Base-by-base conservation (phyloP, 2,329 filamentous ascomycete species). In the Endothia cerciana region DNA sequence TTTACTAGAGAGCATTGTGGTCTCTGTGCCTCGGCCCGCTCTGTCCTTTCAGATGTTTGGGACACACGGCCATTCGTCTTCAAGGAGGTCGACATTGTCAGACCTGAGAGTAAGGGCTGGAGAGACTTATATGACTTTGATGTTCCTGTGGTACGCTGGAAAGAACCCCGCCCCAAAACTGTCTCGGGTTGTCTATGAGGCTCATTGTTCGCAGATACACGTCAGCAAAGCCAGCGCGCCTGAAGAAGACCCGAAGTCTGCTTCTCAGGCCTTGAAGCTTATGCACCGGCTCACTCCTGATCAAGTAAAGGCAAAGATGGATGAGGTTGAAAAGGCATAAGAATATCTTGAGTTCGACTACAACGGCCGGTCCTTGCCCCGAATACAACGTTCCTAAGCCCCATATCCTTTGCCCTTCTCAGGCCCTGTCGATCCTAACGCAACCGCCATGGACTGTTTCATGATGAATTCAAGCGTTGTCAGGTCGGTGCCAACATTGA, bases 71-170 rank as follows among this genome's bases (percentile, higher is more conserved):
- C 88, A 0, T 92, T 94, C 76, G 83, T 83, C 22, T 93, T 88
- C 76, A 80, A 82, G 8, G 90, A 93, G 75, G 81, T 92, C 68
- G 84, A 93, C 73, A 87, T 94, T 59, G 87, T 91, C 78, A 83
- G 85, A 59, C 81, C 85, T 0, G 85, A 87, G 33, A 83, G 84
- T 19, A 84, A 87, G 68, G 78, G 81, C 30, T 94, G 91, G 91
- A 88, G 86, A 72, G 83, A 89, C 59, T 73, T 93, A 1, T 94
- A 94, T 74, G 91, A 93, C 65, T 92, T 93, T 74, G 91, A 94
- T 71, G 91, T 92, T 8, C 91, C 91, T 0, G 91, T 94, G 73
- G 91, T 94, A 80, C 73, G 83, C 76, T 41, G 40, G 3, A 30
- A 8, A 47, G 5, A 28, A n/a, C 6, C 13, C 30, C 45, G 19